A percentile compares a stretch with the other conserved stretches of the same genome.
Evolutionary conservation across 306 rosid species (phyloP).

Genomic region (Datisca glomerata): DNA sequence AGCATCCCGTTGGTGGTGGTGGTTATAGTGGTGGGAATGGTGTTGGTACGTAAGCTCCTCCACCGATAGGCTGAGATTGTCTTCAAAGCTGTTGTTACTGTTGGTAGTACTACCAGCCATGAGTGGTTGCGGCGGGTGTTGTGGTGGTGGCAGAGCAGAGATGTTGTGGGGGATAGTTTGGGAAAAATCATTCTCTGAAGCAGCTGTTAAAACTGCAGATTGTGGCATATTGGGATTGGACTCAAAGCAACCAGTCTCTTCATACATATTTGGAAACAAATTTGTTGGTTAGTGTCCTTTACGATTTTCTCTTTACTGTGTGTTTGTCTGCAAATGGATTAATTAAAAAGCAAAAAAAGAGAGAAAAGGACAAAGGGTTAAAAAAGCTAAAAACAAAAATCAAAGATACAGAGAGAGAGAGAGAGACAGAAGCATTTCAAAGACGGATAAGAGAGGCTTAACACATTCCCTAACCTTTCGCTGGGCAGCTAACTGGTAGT

Average conservation of each 20-base stretch:
- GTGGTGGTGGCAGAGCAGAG: conserved; percentile 11
- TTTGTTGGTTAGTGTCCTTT: not conserved
- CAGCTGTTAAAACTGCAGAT: conserved; percentile 12
- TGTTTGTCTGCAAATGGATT: not conserved
- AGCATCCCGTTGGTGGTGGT: conserved; percentile 13
- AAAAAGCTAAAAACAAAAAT: no score
- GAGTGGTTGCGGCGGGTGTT: conserved; percentile 12
- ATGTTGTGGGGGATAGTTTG: conserved; percentile 13
- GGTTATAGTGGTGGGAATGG: conserved; percentile 11
- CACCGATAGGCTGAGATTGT: conserved; percentile 30
- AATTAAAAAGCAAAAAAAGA: not conserved
- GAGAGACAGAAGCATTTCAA: no score
- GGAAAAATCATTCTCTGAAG: conserved; percentile 16
- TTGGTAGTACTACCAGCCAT: conserved; percentile 9
- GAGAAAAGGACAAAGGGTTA: not conserved
- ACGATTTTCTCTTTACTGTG: no score
- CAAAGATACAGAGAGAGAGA: not conserved
- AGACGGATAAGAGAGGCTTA: no score
- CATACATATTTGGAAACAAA: conserved; percentile 25
- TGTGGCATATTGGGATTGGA: conserved; percentile 37
- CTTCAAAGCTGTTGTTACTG: conserved; percentile 22
- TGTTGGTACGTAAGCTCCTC: conserved; percentile 45
- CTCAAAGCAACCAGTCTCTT: conserved; percentile 42
- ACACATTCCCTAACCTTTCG: no score
- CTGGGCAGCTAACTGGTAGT: no score